Base-by-base conservation (phyloP, 2,329 filamentous ascomycete genomes). In the Huntiella bhutanensis region DNA sequence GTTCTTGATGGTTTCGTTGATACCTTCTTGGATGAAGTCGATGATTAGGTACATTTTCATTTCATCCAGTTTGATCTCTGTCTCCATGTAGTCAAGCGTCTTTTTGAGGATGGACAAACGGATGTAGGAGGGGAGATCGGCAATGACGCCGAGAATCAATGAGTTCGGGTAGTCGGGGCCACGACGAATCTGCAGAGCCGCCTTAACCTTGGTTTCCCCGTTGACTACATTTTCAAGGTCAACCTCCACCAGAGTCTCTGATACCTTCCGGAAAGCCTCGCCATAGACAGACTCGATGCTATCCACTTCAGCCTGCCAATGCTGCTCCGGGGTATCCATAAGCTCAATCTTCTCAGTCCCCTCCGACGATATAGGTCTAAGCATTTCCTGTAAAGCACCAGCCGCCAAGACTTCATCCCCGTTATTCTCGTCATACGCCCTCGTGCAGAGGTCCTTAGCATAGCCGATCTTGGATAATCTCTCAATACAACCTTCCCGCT, bases 1-100 rank as follows among this genome's bases (percentile, higher is more conserved):
- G 49, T 80, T 75, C 51, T 87, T 78, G 46, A 95, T 79, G 48
- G 96, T 83, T n/a, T 63, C 63, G 49, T 84, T 80, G 51, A 93
- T 76, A 53, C 86, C 79, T 52, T 82, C 75, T 58, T 96, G 87
- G 3, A 96, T 64, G 87, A 88, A 96, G 61, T 94, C 87, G 45
- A 88, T 72, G 10, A 93, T 70, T 53, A 83, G 83, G 61, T 87
- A 96, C 10, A 95, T 73, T 58, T 75, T 77, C 80, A 93, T 94
- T 35, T 85, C 82, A 57, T 92, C 85, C 17, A 85, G 88, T 11
- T 79, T 64, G 28, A 93, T 69, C 22, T 77, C 75, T 43, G 77
- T 70, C 43, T 75, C 66, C 2, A 86, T 77, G 57, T 88, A 77
- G 4, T 73, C 67, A 4, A 95, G 65, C 1, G 80, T 77, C 60